Conservation (phyloP, 2,329 filamentous ascomycete species). For the Alternaria angustiovoidea region DNA sequence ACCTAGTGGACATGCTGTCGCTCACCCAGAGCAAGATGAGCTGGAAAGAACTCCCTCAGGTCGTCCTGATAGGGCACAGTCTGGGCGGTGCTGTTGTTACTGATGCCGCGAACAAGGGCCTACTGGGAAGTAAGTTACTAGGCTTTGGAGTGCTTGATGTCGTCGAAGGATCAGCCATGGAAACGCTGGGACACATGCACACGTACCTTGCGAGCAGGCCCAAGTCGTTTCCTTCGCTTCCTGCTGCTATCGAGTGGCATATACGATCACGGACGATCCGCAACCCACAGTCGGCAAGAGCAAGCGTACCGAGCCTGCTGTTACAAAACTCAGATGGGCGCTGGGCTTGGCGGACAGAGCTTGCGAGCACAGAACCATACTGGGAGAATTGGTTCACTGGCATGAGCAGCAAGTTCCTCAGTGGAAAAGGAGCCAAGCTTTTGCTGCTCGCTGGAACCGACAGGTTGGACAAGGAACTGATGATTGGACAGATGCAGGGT, state of each 20-base stretch:
- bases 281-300: slow-evolving; percentile 81
- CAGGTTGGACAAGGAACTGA: slow-evolving; percentile 87
- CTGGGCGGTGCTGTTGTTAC: slow-evolving; percentile 92
- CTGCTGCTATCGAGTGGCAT: slow-evolving; percentile 92
- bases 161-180: slow-evolving; percentile 93
- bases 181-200: slow-evolving; percentile 93
- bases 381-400: slow-evolving; percentile 96
- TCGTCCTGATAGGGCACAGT: slow-evolving; percentile 89
- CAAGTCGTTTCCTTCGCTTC: slow-evolving; percentile 75
- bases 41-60: slow-evolving; percentile 76
- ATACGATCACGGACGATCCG: slow-evolving; percentile 86
- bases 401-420: slow-evolving; percentile 86
- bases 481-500: slow-evolving; percentile 98
- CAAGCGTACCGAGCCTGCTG: slow-evolving; percentile 85
- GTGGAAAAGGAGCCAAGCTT: slow-evolving; percentile 81
- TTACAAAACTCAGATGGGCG: slow-evolving; percentile 51
- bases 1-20: slow-evolving; percentile 74
- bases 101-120: slow-evolving; percentile 74
- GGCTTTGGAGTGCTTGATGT: slow-evolving; percentile 94
- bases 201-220: slow-evolving; percentile 87
- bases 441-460: slow-evolving; percentile 89
- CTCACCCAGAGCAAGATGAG: slow-evolving; percentile 72
- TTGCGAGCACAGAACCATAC: slow-evolving; percentile 83
- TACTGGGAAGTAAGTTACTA: slow-evolving; percentile 73
- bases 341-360: slow-evolving; percentile 87